Evolutionary conservation across 2,329 filamentous ascomycete genomes (phyloP), one percentile per base, ranked within the genome.

Genomic region (Colletotrichum viniferum): DNA sequence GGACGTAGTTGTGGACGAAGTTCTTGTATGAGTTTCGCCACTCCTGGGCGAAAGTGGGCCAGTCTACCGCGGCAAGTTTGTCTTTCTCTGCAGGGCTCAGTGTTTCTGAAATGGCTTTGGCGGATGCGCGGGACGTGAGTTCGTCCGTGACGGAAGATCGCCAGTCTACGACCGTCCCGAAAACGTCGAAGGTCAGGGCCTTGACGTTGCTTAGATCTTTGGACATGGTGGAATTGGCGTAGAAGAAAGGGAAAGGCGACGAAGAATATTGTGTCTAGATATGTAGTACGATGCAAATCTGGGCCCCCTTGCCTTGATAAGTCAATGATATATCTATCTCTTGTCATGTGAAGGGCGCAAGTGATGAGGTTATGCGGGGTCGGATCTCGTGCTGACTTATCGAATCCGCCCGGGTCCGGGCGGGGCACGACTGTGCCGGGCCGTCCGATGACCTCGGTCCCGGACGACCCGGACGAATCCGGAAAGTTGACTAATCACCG

Each of bases 81-180:
- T 86, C 83, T 4, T 90, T 88, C 3, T 61, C 55, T 6, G 52
- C 48, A 7, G 92, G 81, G 52, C 86, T 79, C 18, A 88, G 85
- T 36, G 92, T 86, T 3, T 86, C 85, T 1, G 63, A 26, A 4
- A 1, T 21, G 16, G 81, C 80, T 78, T 90, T 89, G 73, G 86
- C 83, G 32, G 84, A 81, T 16, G 91, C 89, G 52, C 88, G 87
- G 13, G 86, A 81, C 28, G 84, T 82, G 63, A 97, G 88, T 69
- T 91, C 90, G 10, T 88, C 85, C 16, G 88, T 90, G 24, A 97
- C 91, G 3, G 92, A 91, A 52, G 87, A 87, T 72, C 94, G 92
- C 94, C 94, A 96, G 86, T 96, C 90, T 61, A 97, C 94, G 77
- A 93, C 91, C 2, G 95, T 97, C 78, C 94, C 94, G 83, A 96